Base-by-base conservation (phyloP, 495 filamentous ascomycete species). In the Xylaria grammica region DNA sequence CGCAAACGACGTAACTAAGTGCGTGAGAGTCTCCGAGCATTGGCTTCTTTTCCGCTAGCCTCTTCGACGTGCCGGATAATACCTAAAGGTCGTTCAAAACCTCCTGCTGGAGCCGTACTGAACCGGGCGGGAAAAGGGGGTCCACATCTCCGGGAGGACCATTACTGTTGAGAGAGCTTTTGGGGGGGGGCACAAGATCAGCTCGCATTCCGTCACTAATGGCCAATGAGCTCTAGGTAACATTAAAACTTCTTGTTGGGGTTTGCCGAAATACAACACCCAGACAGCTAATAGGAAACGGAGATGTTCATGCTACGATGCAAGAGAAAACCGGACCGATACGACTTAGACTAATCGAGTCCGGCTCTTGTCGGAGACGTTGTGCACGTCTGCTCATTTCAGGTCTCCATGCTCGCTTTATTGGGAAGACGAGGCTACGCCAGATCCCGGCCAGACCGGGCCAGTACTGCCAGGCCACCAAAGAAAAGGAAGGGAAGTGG, bases 291-390 rank as follows among this genome's bases (percentile, higher is more conserved):
- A 56, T 52, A 40, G 40, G 40, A 46, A 19, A 27, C 17, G 29
- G 27, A 46, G n/a, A 49, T 54, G 19, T 48, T 49, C 32, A 29
- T 56, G 61, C 61, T 63, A 51, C 61, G 44, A 63, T 63, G 51
- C 40, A 63, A 63, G 44, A 49, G 24, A 30, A 51, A 56, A 32
- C 62, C 62, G 62, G 53, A 58, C 62, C 62, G 62, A 64, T 64
- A 56, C 62, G 53, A 64, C 22, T 22, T 36, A 57, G 3, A 42
- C 53, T 46, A 55, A 4, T 58, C 34, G 62, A 24, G 30, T 44
- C 32, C 32, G 29, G 34, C 52, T 32, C 40, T 58, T 44, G 6
- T 32, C 22, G 42, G 52, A 48, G 29, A 51, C 10, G 13, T 44
- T 10, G 30, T 27, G 32, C 45, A 64, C 34, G 51, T 22, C 53